These are phyloP conservation scores for Ceratobasidium papillatum DNA, from an alignment of 1,284 basidiomycete species.

Conservation along the genomic window DNA sequence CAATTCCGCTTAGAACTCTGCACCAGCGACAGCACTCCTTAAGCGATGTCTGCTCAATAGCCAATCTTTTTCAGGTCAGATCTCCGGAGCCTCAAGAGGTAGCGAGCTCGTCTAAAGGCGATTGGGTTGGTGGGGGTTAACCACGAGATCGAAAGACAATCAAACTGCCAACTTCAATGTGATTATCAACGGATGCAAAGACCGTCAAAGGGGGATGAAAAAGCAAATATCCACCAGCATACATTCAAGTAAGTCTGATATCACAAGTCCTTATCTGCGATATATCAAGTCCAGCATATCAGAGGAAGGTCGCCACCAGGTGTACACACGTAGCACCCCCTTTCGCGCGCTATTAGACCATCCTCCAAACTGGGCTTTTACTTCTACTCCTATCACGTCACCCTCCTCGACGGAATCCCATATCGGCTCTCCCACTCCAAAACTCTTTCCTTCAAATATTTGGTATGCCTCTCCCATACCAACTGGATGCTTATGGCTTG, in stretches of 20 bases:
- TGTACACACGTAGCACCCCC: background rate
- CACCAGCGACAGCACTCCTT: background rate
- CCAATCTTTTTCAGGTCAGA: too few species aligned
- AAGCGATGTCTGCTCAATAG: background rate
- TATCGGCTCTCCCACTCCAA: background rate
- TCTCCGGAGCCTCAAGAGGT: too few species aligned
- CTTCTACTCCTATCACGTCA: background rate
- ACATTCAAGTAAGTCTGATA: too few species aligned
- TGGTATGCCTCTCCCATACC: background rate
- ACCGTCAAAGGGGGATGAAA: too few species aligned
- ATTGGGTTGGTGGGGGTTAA: too few species aligned
- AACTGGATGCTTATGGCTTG: conserved; percentile 11
- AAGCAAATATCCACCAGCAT: too few species aligned
- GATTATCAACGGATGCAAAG: too few species aligned
- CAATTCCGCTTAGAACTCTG: background rate
- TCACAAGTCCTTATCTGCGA: background rate
- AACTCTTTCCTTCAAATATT: background rate
- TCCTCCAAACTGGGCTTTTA: conserved; percentile 18
- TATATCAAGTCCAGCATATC: conserved; percentile 9
- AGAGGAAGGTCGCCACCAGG: conserved; percentile 25
- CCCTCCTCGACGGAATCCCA: conserved; percentile 19
- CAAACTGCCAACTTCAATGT: too few species aligned
- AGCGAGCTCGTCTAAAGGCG: too few species aligned
- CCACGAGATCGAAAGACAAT: too few species aligned
- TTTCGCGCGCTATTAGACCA: background rate